Conservation (phyloP, 2,329 filamentous ascomycete species). For the Canariomyces notabilis region DNA sequence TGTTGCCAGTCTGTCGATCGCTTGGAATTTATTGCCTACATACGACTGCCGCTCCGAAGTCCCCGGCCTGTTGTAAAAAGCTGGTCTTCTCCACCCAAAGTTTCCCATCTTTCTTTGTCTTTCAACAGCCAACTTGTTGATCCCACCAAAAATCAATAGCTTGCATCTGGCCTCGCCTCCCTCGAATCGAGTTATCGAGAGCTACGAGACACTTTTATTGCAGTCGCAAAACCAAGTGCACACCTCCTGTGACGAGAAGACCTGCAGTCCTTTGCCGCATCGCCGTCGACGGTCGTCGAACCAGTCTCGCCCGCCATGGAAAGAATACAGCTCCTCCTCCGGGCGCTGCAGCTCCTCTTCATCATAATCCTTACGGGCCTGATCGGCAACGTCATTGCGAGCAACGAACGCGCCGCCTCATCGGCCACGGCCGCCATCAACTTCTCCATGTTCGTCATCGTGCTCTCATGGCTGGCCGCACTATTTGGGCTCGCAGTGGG, state of each 20-base stretch:
- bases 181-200: neutral
- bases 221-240: neutral
- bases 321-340: constrained; percentile 43
- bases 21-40: too few species aligned
- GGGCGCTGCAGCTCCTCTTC: constrained; percentile 46
- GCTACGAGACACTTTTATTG: too few species aligned
- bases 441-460: constrained; percentile 65
- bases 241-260: neutral
- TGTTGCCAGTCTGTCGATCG: too few species aligned
- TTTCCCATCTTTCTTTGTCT: constrained; percentile 6
- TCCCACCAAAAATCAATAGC: neutral
- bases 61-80: constrained; percentile 5
- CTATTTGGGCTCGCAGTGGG: constrained; percentile 57
- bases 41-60: too few species aligned
- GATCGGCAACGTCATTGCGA: constrained; percentile 54
- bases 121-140: neutral
- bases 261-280: neutral
- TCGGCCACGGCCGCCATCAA: constrained; percentile 48
- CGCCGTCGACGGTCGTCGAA: neutral
- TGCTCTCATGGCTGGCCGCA: constrained; percentile 59
- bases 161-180: neutral
- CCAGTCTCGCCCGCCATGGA: constrained; percentile 24
- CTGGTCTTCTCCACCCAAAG: neutral
- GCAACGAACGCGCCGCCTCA: constrained; percentile 40
- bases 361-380: constrained; percentile 51